A percentile compares a stretch with the other conserved stretches of the same genome.
These are phyloP conservation scores for Boletus fagicola DNA, from an alignment of 768 basidiomycete genomes.

Conservation along the genomic window DNA sequence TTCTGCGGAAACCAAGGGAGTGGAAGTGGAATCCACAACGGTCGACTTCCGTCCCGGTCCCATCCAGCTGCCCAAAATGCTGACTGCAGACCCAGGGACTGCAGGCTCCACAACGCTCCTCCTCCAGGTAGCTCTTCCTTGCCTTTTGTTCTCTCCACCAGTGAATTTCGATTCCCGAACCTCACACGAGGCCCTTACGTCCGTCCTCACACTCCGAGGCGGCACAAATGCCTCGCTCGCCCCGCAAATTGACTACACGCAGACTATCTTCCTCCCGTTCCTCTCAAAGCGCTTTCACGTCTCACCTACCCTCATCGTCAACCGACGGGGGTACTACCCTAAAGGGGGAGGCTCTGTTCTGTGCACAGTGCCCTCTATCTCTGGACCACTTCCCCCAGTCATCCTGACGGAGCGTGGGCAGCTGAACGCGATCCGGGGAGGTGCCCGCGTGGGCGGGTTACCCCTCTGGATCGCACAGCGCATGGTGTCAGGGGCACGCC, in stretches of 20 bases:
- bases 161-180: neutral
- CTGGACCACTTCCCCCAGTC: conserved; percentile 43
- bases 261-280: conserved; percentile 68
- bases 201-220: conserved; percentile 56
- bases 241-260: conserved; percentile 74
- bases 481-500: conserved; percentile 55
- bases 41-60: conserved; percentile 57
- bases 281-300: conserved; percentile 53
- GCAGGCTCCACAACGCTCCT: conserved; percentile 73
- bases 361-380: conserved; percentile 37
- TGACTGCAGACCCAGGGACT: conserved; percentile 49
- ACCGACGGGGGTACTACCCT: conserved; percentile 67
- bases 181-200: conserved; percentile 22
- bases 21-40: conserved; percentile 48
- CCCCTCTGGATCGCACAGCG: conserved; percentile 51
- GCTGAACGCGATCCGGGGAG: conserved; percentile 50
- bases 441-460: conserved; percentile 67
- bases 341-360: conserved; percentile 66
- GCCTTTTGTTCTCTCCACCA: conserved; percentile 54
- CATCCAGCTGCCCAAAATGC: conserved; percentile 41
- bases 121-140: conserved; percentile 68
- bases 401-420: conserved; percentile 56
- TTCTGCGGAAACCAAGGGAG: conserved; percentile 52
- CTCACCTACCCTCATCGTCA: conserved; percentile 44
- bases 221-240: conserved; percentile 72